phyloP scores from a whole-genome alignment of 331 rosid genomes.

The Telfairia occidentalis region DNA sequence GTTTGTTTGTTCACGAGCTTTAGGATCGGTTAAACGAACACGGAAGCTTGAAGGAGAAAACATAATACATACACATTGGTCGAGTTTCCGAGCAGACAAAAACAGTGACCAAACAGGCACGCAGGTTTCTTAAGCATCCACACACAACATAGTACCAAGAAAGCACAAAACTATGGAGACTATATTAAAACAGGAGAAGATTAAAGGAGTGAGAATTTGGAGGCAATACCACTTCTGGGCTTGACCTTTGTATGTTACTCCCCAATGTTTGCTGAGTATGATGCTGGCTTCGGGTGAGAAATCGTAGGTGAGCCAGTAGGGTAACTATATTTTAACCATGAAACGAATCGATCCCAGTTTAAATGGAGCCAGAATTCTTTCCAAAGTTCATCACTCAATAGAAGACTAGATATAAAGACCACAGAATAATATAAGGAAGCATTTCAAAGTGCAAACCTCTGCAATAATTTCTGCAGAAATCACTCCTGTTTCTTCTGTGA shows the following conservation, averaged over 20 bases:
- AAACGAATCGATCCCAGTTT: not conserved
- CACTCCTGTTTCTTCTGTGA: slow-evolving; percentile 11
- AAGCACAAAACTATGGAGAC: not conserved
- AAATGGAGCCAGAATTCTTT: not conserved
- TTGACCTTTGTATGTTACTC: slow-evolving; percentile 9
- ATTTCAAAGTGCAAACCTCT: slow-evolving; percentile 3
- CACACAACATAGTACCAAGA: not conserved
- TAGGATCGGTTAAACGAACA: not conserved
- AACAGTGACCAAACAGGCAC: not conserved
- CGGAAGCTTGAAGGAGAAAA: not conserved
- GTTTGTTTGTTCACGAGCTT: not conserved
- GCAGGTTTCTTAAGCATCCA: not conserved
- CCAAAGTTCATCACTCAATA: not conserved
- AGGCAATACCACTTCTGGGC: slow-evolving; percentile 8
- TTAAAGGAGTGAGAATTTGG: not conserved
- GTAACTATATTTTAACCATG: slow-evolving; percentile 8
- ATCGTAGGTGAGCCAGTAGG: slow-evolving; percentile 10
- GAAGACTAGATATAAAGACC: not conserved
- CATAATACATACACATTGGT: not conserved
- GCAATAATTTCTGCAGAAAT: slow-evolving; percentile 10
- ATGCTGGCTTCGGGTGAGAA: slow-evolving; percentile 1
- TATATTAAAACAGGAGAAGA: not conserved
- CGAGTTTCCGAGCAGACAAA: not conserved
- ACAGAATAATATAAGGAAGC: not conserved
- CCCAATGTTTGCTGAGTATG: slow-evolving; percentile 4